A percentile compares a stretch with the other conserved stretches of the same genome.
Evolutionary conservation across 805 yeast species (phyloP).

Genomic region (Saturnispora diversa): DNA sequence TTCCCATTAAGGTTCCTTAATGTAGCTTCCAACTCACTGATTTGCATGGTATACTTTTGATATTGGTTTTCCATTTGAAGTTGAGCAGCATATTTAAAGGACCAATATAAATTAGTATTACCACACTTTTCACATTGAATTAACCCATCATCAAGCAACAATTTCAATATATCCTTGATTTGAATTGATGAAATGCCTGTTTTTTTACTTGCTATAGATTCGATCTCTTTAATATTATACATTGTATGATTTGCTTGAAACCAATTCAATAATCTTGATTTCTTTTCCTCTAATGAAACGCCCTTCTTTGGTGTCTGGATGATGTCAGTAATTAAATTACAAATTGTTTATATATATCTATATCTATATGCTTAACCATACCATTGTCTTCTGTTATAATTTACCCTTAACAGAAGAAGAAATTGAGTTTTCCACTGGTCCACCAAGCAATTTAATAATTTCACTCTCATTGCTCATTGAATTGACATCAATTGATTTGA

Average conservation of each 20-base stretch:
- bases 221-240: slow-evolving; percentile 45
- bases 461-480: slow-evolving; percentile 5
- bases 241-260: slow-evolving; percentile 34
- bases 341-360: neutral
- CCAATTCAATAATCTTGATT: slow-evolving; percentile 31
- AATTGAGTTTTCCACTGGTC: slow-evolving; percentile 12
- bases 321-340: slow-evolving; percentile 5
- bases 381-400: too few species aligned
- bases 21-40: slow-evolving; percentile 9
- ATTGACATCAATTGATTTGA: slow-evolving; percentile 7
- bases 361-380: neutral
- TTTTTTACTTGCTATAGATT: slow-evolving; percentile 36
- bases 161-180: slow-evolving; percentile 42
- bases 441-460: slow-evolving; percentile 14
- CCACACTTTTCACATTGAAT: slow-evolving; percentile 51
- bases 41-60: slow-evolving; percentile 10
- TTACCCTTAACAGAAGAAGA: too few species aligned
- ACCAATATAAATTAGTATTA: slow-evolving; percentile 43
- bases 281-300: slow-evolving; percentile 35
- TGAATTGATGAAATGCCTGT: slow-evolving; percentile 47
- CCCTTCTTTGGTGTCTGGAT: slow-evolving; percentile 20
- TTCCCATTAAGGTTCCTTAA: slow-evolving; percentile 10
- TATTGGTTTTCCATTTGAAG: slow-evolving; percentile 12
- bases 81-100: slow-evolving; percentile 31
- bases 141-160: slow-evolving; percentile 41